Conservation (phyloP, 768 basidiomycete species). For the Boletus sp. region DNA sequence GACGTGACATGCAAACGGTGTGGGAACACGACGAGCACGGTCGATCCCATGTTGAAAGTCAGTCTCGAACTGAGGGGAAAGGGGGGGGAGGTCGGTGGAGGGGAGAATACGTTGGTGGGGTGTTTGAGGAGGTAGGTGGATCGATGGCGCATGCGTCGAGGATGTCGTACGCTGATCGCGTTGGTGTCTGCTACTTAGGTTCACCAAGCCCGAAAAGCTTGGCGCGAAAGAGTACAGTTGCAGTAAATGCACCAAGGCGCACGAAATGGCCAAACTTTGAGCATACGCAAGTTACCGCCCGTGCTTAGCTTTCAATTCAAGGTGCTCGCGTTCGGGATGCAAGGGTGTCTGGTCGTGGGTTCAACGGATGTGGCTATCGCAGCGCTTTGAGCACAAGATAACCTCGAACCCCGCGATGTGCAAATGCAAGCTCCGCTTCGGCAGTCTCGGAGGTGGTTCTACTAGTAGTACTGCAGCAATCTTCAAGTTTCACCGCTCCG, state of each 20-base stretch:
- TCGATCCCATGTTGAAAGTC: constrained; percentile 90
- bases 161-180: too few species aligned
- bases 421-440: too few species aligned
- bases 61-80: constrained; percentile 77
- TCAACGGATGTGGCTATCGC: not conserved
- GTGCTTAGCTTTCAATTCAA: constrained; percentile 96
- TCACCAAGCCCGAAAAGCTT: constrained; percentile 82
- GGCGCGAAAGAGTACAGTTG: constrained; percentile 83
- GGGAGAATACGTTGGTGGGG: constrained; percentile 67
- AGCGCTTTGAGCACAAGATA: constrained; percentile 93
- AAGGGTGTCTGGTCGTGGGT: too few species aligned
- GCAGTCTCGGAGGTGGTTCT: too few species aligned
- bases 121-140: constrained; percentile 67
- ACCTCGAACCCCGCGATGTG: too few species aligned
- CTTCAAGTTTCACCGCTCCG: too few species aligned
- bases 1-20: constrained; percentile 89
- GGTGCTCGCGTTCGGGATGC: constrained; percentile 33
- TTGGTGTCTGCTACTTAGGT: constrained; percentile 43
- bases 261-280: constrained; percentile 83
- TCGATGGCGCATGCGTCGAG: too few species aligned
- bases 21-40: constrained; percentile 69
- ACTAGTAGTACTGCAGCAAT: too few species aligned
- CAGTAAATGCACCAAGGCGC: constrained; percentile 69
- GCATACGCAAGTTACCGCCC: constrained; percentile 80
- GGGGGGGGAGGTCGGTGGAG: constrained; percentile 41